A percentile compares a stretch with the other conserved stretches of the same genome.
These are phyloP conservation scores for Brassica rapa DNA, from an alignment of 345 rosid genomes.

Conservation along the genomic window DNA sequence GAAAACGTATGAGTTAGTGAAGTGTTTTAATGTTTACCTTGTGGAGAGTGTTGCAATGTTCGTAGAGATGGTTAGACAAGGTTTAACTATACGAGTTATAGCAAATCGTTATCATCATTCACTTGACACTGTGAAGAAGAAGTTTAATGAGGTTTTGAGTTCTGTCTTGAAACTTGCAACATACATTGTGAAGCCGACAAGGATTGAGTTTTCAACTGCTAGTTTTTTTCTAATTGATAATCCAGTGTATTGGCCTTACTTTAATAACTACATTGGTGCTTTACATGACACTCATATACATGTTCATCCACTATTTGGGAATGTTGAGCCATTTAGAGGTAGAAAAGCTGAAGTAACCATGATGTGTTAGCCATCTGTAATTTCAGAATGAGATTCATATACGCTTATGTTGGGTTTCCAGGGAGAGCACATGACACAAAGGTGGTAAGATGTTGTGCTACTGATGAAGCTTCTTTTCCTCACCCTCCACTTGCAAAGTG, in stretches of 20 bases:
- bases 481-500: no score
- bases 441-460: no score
- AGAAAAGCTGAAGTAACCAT: no score
- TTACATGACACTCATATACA: not conserved
- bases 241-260: not conserved
- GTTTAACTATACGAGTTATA: not conserved
- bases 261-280: not conserved
- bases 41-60: slow-evolving; percentile 12
- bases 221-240: not conserved
- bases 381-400: not conserved
- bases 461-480: no score
- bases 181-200: not conserved
- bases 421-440: no score
- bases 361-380: not conserved
- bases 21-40: not conserved
- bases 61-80: not conserved
- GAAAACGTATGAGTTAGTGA: not conserved
- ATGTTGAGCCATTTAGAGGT: not conserved
- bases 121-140: not conserved
- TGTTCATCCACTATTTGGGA: not conserved
- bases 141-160: not conserved
- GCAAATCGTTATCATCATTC: not conserved
- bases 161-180: not conserved
- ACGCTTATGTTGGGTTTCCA: no score
- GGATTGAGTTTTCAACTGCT: not conserved